These are phyloP conservation scores for Testicularia cyperi DNA, from an alignment of 1,284 basidiomycete species.

Conservation along the genomic window DNA sequence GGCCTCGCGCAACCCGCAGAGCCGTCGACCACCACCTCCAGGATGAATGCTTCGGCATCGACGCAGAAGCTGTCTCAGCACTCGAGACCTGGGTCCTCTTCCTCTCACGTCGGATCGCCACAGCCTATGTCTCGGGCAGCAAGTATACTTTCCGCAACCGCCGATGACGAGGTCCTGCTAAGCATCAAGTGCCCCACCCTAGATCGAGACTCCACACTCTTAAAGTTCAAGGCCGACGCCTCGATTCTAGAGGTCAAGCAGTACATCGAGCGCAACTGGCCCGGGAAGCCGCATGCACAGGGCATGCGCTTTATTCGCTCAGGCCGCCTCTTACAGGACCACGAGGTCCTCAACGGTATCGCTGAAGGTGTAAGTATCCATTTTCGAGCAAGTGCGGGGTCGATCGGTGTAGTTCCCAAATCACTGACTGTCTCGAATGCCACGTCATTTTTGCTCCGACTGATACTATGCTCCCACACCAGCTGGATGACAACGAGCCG, in stretches of 20 bases:
- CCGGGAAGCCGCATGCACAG: slow-evolving; percentile 28
- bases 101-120: too few relatives aligned
- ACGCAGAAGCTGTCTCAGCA: too few relatives aligned
- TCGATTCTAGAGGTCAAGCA: slow-evolving; percentile 34
- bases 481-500: slow-evolving; percentile 26
- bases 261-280: slow-evolving; percentile 33
- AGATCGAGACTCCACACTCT: slow-evolving; percentile 20
- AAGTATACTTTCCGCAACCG: not conserved
- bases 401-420: too few relatives aligned
- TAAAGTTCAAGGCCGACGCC: slow-evolving; percentile 10
- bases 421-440: too few relatives aligned
- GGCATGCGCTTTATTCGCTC: slow-evolving; percentile 52
- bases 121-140: too few relatives aligned
- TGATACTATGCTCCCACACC: too few relatives aligned
- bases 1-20: too few relatives aligned
- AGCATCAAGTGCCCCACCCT: slow-evolving; percentile 42
- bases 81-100: too few relatives aligned
- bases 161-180: slow-evolving; percentile 7
- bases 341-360: slow-evolving; percentile 21
- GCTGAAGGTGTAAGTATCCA: slow-evolving; percentile 9
- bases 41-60: too few relatives aligned
- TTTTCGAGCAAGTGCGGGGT: not conserved
- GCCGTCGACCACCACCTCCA: too few relatives aligned
- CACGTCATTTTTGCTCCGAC: too few relatives aligned
- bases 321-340: slow-evolving; percentile 41